phyloP scores from a whole-genome alignment of 805 yeast genomes.

The Komagataella phaffii region DNA sequence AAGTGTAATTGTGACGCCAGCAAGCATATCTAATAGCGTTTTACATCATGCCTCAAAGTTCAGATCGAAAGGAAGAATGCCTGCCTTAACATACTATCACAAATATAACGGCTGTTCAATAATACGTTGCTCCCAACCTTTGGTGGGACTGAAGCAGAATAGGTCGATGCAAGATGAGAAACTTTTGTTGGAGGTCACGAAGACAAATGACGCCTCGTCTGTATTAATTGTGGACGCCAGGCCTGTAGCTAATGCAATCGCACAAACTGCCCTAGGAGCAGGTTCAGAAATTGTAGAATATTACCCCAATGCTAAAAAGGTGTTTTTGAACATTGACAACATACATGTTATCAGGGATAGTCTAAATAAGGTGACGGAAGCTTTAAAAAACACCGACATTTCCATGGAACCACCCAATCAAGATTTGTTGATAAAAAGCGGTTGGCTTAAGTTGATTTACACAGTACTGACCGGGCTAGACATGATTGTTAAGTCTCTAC shows the following conservation, averaged over 20 bases:
- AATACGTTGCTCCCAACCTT: constrained; percentile 84
- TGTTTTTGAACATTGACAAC: constrained; percentile 85
- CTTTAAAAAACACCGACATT: constrained; percentile 56
- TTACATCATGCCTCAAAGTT: constrained; percentile 73
- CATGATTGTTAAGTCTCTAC: constrained; percentile 67
- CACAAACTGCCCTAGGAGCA: constrained; percentile 95
- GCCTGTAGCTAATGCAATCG: constrained; percentile 90
- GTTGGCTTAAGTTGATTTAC: constrained; percentile 68
- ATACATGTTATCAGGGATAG: constrained; percentile 93
- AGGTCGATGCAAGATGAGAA: constrained; percentile 89
- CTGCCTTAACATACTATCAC: constrained; percentile 69
- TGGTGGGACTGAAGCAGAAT: constrained; percentile 79
- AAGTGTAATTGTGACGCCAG: constrained; percentile 50
- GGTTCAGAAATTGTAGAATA: constrained; percentile 91
- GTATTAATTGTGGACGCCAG: constrained; percentile 74
- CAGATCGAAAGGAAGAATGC: constrained; percentile 77
- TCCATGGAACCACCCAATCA: constrained; percentile 32
- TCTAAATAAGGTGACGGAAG: constrained; percentile 43
- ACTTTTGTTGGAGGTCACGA: constrained; percentile 60
- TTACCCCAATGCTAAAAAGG: constrained; percentile 55
- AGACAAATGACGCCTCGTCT: constrained; percentile 15
- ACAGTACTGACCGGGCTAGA: constrained; percentile 65
- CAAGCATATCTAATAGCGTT: constrained; percentile 67
- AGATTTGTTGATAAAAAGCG: constrained; percentile 45
- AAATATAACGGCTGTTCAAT: constrained; percentile 60